A percentile compares a stretch with the other conserved stretches of the same genome.
phyloP scores from a whole-genome alignment of 805 yeast genomes.

The Ogataea sp. region DNA sequence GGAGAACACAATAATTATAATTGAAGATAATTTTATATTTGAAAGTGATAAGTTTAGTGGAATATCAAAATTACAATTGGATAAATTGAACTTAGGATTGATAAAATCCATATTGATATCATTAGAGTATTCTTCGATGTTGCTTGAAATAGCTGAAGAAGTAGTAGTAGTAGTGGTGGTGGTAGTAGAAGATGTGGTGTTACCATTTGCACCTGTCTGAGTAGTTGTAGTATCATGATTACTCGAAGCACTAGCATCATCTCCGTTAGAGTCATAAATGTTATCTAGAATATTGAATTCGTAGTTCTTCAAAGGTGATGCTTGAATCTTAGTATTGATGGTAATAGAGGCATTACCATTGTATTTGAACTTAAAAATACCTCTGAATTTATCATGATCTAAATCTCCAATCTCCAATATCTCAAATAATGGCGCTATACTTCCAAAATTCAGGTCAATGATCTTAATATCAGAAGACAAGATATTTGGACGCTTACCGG shows the following conservation, averaged over 20 bases:
- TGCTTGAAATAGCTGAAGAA: too few relatives aligned
- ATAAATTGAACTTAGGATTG: slow-evolving; percentile 57
- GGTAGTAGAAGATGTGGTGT: too few relatives aligned
- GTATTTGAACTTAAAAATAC: slow-evolving; percentile 72
- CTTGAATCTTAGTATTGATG: slow-evolving; percentile 73
- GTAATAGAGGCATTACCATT: slow-evolving; percentile 71
- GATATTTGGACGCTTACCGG: slow-evolving; percentile 63
- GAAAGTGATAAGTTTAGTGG: slow-evolving; percentile 73
- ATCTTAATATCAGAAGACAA: slow-evolving; percentile 63
- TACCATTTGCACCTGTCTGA: too few relatives aligned
- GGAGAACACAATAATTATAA: slow-evolving; percentile 76
- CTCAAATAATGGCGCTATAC: slow-evolving; percentile 66
- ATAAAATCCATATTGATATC: slow-evolving; percentile 39
- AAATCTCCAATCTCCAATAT: slow-evolving; percentile 78
- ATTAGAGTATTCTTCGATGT: too few relatives aligned
- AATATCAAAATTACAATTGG: slow-evolving; percentile 61
- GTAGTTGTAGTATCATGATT: too few relatives aligned
- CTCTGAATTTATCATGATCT: slow-evolving; percentile 67
- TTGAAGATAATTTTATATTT: slow-evolving; percentile 66
- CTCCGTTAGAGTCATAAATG: slow-evolving; percentile 23
- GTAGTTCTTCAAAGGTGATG: slow-evolving; percentile 72
- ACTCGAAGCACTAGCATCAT: too few relatives aligned
- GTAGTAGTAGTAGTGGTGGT: too few relatives aligned
- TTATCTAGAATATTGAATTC: slow-evolving; percentile 22
- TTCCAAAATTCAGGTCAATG: slow-evolving; percentile 65